Evolutionary conservation across 768 basidiomycete genomes (phyloP), one percentile per base, ranked within the genome.

Genomic region (Leucocoprinus birnbaumii): DNA sequence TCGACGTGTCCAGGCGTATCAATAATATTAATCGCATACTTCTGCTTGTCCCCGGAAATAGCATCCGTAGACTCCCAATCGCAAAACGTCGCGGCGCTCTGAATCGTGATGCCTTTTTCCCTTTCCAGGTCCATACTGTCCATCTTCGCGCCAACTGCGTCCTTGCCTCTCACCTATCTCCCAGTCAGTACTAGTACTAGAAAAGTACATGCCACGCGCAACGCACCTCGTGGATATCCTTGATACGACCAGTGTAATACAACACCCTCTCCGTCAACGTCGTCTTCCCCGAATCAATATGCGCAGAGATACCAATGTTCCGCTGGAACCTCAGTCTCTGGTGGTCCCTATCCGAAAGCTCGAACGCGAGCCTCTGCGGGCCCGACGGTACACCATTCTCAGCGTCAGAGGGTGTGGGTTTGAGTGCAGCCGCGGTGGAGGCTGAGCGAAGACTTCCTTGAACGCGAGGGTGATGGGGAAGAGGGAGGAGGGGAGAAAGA

Each of bases 1-100:
- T 99, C 97, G 59, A 99, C 97, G 77, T 99, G 97, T 62, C 95
- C 95, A 60, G 97, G 97, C 0, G 97, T 98, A 71, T 99, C 97
- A 63, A 99, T 98, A 56, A 99, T 98, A 68, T 99, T 99, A 66
- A 98, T 84, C 9, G 91, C 87, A 70, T 90, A 98, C 60, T 94
- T 91, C 61, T 90, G 80, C 65, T 84, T 85, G 35, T 79, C 80
- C 46, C 73, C 73, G 18, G 82, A 82, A 2, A 73, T 69, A 2
- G 85, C 82, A 48, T 85, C 75, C 2, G 74, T 80, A 0, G 90
- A 81, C 53, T 89, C 80, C 97, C 97, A 99, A 67, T 98, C 96
- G 62, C 94, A 96, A 71, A 95, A 99, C 0, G 97, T 98, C 1
- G 97, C 97, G 3, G 97, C 97, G 64, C 91, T 94, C 71, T 99